Base-by-base conservation (phyloP, 208 protist species). In the Vickermania spadyakhi region DNA sequence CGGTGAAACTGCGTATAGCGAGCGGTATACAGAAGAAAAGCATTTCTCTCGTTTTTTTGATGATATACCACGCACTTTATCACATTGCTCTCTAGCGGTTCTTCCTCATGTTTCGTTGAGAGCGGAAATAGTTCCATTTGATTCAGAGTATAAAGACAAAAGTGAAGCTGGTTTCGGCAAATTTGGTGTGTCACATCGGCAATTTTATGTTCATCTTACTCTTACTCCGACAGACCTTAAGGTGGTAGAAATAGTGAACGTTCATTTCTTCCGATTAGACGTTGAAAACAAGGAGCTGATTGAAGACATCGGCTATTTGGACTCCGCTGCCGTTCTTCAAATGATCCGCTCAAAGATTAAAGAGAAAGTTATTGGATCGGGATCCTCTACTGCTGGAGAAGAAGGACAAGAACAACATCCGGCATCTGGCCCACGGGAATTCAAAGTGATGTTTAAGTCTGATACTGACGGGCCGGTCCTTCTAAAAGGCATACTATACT, bases 401-500 rank as follows among this genome's bases (percentile, higher is more conserved):
- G 27, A 42, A 2, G 13, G 31, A 1, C 1, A 36, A 36, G 27
- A 53, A 21, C 53, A 51, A 3, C n/a, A n/a, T n/a, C n/a, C n/a
- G n/a, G n/a, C n/a, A n/a, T n/a, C n/a, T n/a, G n/a, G n/a, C n/a
- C n/a, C n/a, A n/a, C 58, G 72, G 2, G 60, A 71, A 1, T 93
- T 89, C 68, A 63, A 80, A 27, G 64, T 93, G 26, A 71, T 61
- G 55, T 89, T 93, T 73, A 52, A 69, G 5, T 89, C 81, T 29
- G 51, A 65, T 26, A 72, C 61, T 22, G 77, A 88, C 41, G 73
- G 67, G 21, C 75, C 78, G 0, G 71, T 64, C 25, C 66, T 89
- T 21, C 64, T 94, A 66, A 94, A 94, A 62, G 87, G 87, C 2
- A 28, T 89, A 28, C 60, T 94, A 2, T 88, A 89, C 58, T 94